Conservation (phyloP, 208 protist genomes). For the Crithidia thermophila region DNA sequence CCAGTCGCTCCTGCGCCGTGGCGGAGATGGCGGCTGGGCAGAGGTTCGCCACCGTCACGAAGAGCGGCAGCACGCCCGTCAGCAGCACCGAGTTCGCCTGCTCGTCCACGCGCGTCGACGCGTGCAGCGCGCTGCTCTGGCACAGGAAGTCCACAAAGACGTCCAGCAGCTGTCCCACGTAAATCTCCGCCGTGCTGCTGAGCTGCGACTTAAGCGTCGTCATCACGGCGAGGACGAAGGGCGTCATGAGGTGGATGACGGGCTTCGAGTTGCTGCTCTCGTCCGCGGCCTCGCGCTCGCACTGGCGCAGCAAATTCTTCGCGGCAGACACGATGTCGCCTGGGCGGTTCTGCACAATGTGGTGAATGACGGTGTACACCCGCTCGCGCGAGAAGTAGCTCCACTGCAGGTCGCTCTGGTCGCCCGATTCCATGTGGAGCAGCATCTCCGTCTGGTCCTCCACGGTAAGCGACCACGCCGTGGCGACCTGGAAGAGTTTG, state of each 20-base stretch:
- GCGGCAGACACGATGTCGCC: slow-evolving; percentile 29
- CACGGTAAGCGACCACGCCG: slow-evolving; percentile 54
- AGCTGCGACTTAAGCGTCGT: slow-evolving; percentile 25
- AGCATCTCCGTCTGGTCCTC: slow-evolving; percentile 66
- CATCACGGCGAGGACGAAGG: slow-evolving; percentile 70
- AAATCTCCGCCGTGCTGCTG: slow-evolving; percentile 4
- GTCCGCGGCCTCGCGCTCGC: slow-evolving; percentile 32
- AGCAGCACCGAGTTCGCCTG: slow-evolving; percentile 59
- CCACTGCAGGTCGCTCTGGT: slow-evolving; percentile 39
- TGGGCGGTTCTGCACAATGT: slow-evolving; percentile 41
- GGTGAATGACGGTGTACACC: slow-evolving; percentile 45
- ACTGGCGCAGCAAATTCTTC: slow-evolving; percentile 33
- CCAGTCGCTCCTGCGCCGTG: slow-evolving; percentile 36
- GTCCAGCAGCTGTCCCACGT: slow-evolving; percentile 51
- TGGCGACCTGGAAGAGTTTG: slow-evolving; percentile 50
- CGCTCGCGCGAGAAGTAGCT: slow-evolving; percentile 53
- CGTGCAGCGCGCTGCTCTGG: slow-evolving; percentile 17
- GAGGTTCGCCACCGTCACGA: slow-evolving; percentile 61
- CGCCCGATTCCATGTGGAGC: slow-evolving; percentile 39
- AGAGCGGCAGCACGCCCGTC: slow-evolving; percentile 72
- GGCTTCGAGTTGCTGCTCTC: slow-evolving; percentile 21
- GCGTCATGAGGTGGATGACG: slow-evolving; percentile 64
- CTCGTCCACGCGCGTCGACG: slow-evolving; percentile 17
- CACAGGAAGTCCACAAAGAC: slow-evolving; percentile 45
- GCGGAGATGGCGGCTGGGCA: slow-evolving; percentile 55